Conservation (phyloP, 768 basidiomycete species). For the Mycena vitilis region DNA sequence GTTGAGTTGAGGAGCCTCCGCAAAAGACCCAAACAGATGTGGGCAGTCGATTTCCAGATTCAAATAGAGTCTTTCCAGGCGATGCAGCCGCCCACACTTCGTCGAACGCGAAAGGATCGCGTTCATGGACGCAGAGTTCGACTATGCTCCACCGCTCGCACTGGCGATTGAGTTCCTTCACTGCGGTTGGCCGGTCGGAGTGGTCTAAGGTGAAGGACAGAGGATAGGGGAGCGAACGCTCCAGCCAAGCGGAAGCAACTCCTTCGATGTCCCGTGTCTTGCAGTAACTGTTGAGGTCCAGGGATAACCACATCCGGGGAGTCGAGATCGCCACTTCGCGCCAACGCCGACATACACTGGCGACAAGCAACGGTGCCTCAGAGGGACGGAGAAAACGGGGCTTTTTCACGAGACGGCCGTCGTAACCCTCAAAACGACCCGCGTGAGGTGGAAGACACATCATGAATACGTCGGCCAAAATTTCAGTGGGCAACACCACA, state of each 20-base stretch:
- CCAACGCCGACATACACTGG: conserved; percentile 8
- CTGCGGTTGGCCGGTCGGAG: background rate
- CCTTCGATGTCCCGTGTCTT: background rate
- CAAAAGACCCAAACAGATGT: background rate
- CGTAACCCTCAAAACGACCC: too few relatives aligned
- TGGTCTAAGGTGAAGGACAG: background rate
- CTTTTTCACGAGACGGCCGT: too few relatives aligned
- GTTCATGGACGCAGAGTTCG: background rate
- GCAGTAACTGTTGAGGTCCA: background rate
- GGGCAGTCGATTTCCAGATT: background rate
- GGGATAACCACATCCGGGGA: conserved; percentile 8
- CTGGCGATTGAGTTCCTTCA: conserved; percentile 11
- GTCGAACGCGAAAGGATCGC: background rate
- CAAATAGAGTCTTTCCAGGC: conserved; percentile 4
- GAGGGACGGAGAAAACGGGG: too few relatives aligned
- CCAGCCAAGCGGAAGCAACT: background rate
- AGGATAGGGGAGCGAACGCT: conserved; percentile 8
- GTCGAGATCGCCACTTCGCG: conserved; percentile 9
- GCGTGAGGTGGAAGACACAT: too few relatives aligned
- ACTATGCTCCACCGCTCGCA: conserved; percentile 17
- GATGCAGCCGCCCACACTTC: conserved; percentile 1
- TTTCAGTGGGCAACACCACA: too few relatives aligned
- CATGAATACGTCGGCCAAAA: too few relatives aligned
- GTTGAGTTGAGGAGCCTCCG: conserved; percentile 7
- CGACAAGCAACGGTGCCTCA: conserved; percentile 4